phyloP scores from a whole-genome alignment of 2,329 filamentous ascomycete genomes.

The Trichocomaceae sp. region DNA sequence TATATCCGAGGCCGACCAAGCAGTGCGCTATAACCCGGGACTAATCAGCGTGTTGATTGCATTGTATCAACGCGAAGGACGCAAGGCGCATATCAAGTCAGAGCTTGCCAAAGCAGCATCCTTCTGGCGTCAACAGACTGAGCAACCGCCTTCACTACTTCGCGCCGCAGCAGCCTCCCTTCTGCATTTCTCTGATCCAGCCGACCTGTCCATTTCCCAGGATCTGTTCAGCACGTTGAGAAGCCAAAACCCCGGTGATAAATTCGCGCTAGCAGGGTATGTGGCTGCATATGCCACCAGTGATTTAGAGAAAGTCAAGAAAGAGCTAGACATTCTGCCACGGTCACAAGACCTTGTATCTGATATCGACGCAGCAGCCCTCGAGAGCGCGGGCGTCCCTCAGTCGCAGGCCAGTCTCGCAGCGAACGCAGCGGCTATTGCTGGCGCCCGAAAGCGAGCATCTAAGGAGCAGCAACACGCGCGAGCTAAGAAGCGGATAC shows the following conservation, averaged over 20 bases:
- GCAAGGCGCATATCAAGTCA: constrained; percentile 62
- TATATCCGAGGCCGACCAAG: constrained; percentile 49
- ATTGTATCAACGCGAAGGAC: constrained; percentile 69
- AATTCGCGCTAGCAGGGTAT: constrained; percentile 70
- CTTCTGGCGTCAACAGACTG: constrained; percentile 61
- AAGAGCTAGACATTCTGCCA: constrained; percentile 34
- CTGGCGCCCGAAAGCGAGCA: constrained; percentile 36
- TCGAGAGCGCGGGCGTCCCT: constrained; percentile 41
- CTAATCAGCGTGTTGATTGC: constrained; percentile 73
- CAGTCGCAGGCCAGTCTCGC: constrained; percentile 27
- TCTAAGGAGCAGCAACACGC: constrained; percentile 26
- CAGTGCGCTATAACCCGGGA: constrained; percentile 75
- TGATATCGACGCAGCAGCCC: constrained; percentile 37
- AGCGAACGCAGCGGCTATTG: constrained; percentile 26
- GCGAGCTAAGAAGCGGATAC: constrained; percentile 36
- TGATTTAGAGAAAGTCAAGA: constrained; percentile 31
- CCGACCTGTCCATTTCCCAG: constrained; percentile 64
- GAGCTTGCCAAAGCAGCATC: constrained; percentile 73
- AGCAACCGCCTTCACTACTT: constrained; percentile 59
- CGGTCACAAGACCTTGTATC: constrained; percentile 36
- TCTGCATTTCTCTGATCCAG: constrained; percentile 63
- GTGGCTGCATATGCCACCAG: constrained; percentile 68
- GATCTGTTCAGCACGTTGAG: constrained; percentile 73
- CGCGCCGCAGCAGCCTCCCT: constrained; percentile 77
- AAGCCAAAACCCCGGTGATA: constrained; percentile 57